Evolutionary conservation across 2,329 filamentous ascomycete genomes (phyloP).

Genomic region (Botrytis hyacinthi): DNA sequence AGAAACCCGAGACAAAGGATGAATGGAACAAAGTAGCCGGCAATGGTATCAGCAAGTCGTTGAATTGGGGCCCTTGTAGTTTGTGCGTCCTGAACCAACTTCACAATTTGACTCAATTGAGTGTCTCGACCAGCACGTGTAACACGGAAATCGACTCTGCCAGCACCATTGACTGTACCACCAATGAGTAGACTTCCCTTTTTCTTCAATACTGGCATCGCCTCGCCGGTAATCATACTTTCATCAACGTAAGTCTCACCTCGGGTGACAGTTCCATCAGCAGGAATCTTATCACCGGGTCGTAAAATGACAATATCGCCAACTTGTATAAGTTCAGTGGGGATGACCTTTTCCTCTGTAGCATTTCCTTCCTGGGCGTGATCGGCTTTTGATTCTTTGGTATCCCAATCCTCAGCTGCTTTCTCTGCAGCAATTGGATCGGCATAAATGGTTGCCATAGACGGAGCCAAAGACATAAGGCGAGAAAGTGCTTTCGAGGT

Average conservation of each 20-base stretch:
- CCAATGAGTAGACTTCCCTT: slow-evolving; percentile 79
- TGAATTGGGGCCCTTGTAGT: slow-evolving; percentile 94
- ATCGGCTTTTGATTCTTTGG: slow-evolving; percentile 47
- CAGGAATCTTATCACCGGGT: slow-evolving; percentile 94
- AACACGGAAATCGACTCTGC: slow-evolving; percentile 87
- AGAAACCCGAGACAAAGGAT: slow-evolving; percentile 81
- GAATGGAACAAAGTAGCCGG: slow-evolving; percentile 88
- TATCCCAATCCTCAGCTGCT: slow-evolving; percentile 75
- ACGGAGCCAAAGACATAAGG: slow-evolving; percentile 93
- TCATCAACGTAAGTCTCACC: slow-evolving; percentile 95
- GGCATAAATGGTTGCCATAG: slow-evolving; percentile 94
- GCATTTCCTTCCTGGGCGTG: slow-evolving; percentile 53
- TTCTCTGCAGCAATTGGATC: slow-evolving; percentile 94
- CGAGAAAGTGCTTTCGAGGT: slow-evolving; percentile 90
- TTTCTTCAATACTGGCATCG: slow-evolving; percentile 89
- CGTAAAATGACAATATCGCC: slow-evolving; percentile 90
- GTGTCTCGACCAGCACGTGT: slow-evolving; percentile 92
- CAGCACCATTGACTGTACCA: slow-evolving; percentile 92
- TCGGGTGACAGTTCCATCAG: slow-evolving; percentile 81
- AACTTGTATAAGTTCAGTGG: slow-evolving; percentile 90
- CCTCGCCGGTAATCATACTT: slow-evolving; percentile 97
- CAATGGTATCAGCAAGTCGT: slow-evolving; percentile 82
- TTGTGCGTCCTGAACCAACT: slow-evolving; percentile 96
- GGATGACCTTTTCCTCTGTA: slow-evolving; percentile 80
- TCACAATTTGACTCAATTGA: slow-evolving; percentile 95